Evolutionary conservation across 1,284 basidiomycete species (phyloP).

Genomic region (Apiotrichum akiyoshidainum): DNA sequence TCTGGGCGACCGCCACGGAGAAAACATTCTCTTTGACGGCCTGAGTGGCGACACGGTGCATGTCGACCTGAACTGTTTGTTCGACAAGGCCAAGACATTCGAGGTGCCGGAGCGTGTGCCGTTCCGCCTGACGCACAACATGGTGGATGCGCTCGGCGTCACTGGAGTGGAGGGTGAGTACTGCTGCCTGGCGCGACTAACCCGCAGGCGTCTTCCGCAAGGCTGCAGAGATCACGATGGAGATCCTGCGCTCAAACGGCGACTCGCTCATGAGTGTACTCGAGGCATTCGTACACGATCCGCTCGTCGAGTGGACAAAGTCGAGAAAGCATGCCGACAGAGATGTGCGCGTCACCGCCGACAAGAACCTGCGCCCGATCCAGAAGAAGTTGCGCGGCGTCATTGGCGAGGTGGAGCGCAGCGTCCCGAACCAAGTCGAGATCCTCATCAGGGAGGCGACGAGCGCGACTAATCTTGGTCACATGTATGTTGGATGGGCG

Average conservation of each 20-base stretch:
- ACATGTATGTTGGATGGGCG: constrained; percentile 69
- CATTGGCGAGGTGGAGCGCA: constrained; percentile 56
- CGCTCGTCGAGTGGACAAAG: constrained; percentile 92
- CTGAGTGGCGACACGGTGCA: constrained; percentile 90
- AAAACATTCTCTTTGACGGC: constrained; percentile 92
- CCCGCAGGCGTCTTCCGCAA: constrained; percentile 78
- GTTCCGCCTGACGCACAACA: constrained; percentile 91
- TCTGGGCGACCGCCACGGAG: constrained; percentile 94
- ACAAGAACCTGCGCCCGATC: constrained; percentile 72
- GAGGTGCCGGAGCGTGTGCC: constrained; percentile 91
- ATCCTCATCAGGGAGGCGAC: constrained; percentile 83
- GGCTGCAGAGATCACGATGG: constrained; percentile 86
- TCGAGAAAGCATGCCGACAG: constrained; percentile 50
- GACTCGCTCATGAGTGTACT: constrained; percentile 94
- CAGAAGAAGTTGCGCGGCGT: constrained; percentile 76
- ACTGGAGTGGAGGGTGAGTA: constrained; percentile 81
- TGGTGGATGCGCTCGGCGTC: constrained; percentile 89
- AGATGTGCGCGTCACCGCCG: constrained; percentile 61
- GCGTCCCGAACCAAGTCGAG: constrained; percentile 83
- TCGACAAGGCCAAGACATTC: constrained; percentile 88
- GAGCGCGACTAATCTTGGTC: constrained; percentile 63
- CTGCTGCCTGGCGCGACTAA: neutral
- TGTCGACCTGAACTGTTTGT: constrained; percentile 97
- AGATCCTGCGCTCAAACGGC: constrained; percentile 82
- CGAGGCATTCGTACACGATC: constrained; percentile 97